Evolutionary conservation across 1,284 basidiomycete species (phyloP).

Genomic region (Cryptococcus sp.): DNA sequence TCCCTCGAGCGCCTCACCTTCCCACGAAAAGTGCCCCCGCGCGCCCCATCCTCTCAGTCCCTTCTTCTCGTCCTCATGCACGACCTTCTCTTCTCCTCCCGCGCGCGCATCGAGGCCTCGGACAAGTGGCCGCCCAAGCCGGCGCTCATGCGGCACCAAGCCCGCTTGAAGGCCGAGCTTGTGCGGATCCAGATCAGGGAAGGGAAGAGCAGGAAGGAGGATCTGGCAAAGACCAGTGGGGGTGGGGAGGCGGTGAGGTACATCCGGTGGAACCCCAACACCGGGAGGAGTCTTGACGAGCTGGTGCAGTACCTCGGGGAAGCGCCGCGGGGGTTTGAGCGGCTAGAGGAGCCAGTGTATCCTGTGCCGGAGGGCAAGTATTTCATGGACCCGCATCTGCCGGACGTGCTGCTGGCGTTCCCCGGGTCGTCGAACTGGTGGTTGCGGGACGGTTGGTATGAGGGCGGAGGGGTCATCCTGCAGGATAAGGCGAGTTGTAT

Average conservation of each 20-base stretch:
- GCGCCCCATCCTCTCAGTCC: constrained; percentile 56
- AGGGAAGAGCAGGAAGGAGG: constrained; percentile 63
- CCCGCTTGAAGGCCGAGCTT: constrained; percentile 79
- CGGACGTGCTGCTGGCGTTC: constrained; percentile 70
- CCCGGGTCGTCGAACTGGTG: constrained; percentile 57
- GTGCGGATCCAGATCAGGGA: constrained; percentile 77
- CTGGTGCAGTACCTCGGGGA: constrained; percentile 23
- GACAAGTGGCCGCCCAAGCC: constrained; percentile 78
- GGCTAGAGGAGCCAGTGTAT: constrained; percentile 28
- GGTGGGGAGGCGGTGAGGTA: constrained; percentile 61
- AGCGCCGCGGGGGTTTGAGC: constrained; percentile 21
- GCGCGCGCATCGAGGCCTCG: constrained; percentile 69
- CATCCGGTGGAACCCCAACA: constrained; percentile 74
- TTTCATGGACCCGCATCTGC: constrained; percentile 70
- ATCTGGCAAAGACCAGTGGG: constrained; percentile 54
- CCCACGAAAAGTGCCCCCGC: constrained; percentile 42
- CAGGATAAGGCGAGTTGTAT: constrained; percentile 99
- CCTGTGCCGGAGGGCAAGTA: constrained; percentile 54
- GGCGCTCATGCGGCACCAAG: constrained; percentile 76
- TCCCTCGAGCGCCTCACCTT: constrained; percentile 71
- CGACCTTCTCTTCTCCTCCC: constrained; percentile 72
- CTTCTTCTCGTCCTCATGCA: constrained; percentile 80
- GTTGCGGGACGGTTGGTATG: constrained; percentile 45
- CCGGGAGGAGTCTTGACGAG: constrained; percentile 37
- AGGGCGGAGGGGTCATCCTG: constrained; percentile 62